Evolutionary conservation across 768 basidiomycete genomes (phyloP), one percentile per base, ranked within the genome.

Genomic region (Dioszegia crocea): DNA sequence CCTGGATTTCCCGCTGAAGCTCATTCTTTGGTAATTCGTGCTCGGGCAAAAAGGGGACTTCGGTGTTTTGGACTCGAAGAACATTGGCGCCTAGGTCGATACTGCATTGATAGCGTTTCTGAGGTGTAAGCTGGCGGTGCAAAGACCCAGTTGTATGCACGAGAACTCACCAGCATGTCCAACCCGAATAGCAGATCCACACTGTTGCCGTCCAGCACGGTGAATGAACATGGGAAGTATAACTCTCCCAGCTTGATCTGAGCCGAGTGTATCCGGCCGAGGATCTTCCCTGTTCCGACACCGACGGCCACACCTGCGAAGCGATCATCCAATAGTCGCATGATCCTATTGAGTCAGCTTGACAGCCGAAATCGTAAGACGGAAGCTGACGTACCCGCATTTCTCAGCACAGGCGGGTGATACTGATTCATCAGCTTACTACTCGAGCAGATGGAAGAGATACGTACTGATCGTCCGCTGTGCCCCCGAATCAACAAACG

Each of bases 401-500:
- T 83, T 81, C 76, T 96, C 91, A 19, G 93, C 93, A 66, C 86
- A 88, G 61, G 88, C 88, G 0, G 93, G 91, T 63, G 87, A 91
- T 84, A 94, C 91, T 93, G 57, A 19, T 12, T 24, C 8, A 23
- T 44, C 43, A 62, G 61, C 31, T 38, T 6, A 24, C 14, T 21
- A 2, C 21, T 21, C 2, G 24, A 5, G 5, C 27, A 40, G 23
- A 3, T 33, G 16, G 8, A 24, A n/a, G 36, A 17, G 8, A 3
- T 12, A 79, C 87, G 68, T 68, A 93, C 93, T 97, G 79, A 97
- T 97, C 1, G 94, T 99, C 62, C 85, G 85, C 70, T 99, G 96
- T 11, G 96, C 96, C 40, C 94, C 96, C 64, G 91, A 96, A 75
- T 99, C 96, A 41, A 99, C 96, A 67, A 99, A 99, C 0, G 96